phyloP scores from a whole-genome alignment of 2,329 filamentous ascomycete genomes.

The Malbranchea cinnamomea region DNA sequence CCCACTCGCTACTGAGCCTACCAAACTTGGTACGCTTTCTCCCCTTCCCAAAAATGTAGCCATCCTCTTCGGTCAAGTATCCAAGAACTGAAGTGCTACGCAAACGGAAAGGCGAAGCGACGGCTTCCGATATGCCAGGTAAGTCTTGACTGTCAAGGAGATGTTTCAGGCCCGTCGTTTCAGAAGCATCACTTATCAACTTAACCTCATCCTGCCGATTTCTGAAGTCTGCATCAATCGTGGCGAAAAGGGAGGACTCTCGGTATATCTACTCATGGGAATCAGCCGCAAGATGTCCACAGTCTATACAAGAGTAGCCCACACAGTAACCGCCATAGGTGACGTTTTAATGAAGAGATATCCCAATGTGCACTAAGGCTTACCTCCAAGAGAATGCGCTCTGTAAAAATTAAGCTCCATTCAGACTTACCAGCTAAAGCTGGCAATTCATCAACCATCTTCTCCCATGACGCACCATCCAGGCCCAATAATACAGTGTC shows the following conservation, averaged over 20 bases:
- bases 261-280: constrained; percentile 33
- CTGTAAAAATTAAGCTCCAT: constrained; percentile 40
- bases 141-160: no score
- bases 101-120: no score
- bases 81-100: constrained; percentile 52
- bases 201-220: no score
- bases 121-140: no score
- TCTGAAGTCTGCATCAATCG: constrained; percentile 4
- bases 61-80: constrained; percentile 53
- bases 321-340: background rate
- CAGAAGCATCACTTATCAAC: no score
- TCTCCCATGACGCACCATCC: constrained; percentile 50
- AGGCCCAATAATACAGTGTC: constrained; percentile 59
- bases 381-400: constrained; percentile 24
- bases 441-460: constrained; percentile 26
- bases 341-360: background rate
- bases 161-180: constrained; percentile 23
- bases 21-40: constrained; percentile 59
- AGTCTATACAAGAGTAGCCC: background rate
- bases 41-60: constrained; percentile 42
- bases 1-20: constrained; percentile 55
- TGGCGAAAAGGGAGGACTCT: constrained; percentile 9
- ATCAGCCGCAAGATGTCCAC: no score
- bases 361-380: no score
- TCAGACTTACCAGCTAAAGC: constrained; percentile 29